phyloP scores from a whole-genome alignment of 768 basidiomycete genomes.

The Leucocoprinus birnbaumii region DNA sequence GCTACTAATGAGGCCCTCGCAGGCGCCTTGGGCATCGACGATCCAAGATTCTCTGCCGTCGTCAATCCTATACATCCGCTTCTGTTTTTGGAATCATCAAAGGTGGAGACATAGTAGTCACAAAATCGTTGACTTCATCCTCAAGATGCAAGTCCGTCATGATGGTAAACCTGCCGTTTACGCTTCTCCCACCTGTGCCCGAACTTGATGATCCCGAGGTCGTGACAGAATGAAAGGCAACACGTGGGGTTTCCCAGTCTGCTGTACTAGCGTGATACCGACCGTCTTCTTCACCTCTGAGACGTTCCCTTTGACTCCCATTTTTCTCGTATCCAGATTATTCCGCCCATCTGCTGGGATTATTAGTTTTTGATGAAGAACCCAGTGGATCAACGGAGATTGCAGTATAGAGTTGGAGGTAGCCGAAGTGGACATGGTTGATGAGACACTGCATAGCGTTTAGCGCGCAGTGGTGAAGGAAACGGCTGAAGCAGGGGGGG shows the following conservation, averaged over 20 bases:
- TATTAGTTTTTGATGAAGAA: conserved; percentile 40
- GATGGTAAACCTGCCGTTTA: conserved; percentile 39
- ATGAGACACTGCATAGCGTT: conserved; percentile 17
- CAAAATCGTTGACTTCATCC: conserved; percentile 16
- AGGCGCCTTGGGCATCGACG: conserved; percentile 14
- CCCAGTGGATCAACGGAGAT: conserved; percentile 73
- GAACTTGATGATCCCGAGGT: conserved; percentile 34
- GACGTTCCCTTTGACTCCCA: conserved; percentile 76
- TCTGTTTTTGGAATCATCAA: conserved; percentile 21
- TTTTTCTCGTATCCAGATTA: conserved; percentile 75
- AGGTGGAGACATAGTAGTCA: conserved; percentile 32
- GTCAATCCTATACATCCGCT: too few species aligned
- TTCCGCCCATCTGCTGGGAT: conserved; percentile 52
- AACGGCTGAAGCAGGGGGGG: too few species aligned
- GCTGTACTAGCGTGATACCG: conserved; percentile 65
- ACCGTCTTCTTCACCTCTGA: conserved; percentile 66
- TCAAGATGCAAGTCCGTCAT: conserved; percentile 60
- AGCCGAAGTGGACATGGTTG: conserved; percentile 27
- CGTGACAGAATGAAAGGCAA: conserved; percentile 34
- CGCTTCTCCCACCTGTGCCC: neutral
- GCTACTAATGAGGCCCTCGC: conserved; percentile 19
- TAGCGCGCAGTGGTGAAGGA: conserved; percentile 28
- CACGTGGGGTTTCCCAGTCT: conserved; percentile 53
- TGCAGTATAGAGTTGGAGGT: conserved; percentile 60
- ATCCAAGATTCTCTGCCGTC: conserved; percentile 13